These are phyloP conservation scores for Fusarium neocosmosporiellum DNA, from an alignment of 2,329 filamentous ascomycete genomes.

Conservation along the genomic window DNA sequence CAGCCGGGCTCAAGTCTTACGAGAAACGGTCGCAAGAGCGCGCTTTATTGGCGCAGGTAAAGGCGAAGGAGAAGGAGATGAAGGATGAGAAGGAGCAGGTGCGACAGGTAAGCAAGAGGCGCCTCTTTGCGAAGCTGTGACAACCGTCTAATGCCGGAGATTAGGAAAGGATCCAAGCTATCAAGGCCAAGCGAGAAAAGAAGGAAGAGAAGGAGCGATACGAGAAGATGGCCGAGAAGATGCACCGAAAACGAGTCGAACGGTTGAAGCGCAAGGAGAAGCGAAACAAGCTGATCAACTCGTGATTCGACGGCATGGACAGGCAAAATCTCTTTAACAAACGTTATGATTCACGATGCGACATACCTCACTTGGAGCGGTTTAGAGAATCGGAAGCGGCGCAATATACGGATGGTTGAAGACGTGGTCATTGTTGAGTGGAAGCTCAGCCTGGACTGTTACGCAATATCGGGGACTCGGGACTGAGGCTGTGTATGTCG, in stretches of 20 bases:
- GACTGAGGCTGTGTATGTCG: neutral
- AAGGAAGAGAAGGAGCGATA: conserved; percentile 96
- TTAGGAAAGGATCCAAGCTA: conserved; percentile 79
- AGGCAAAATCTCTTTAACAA: conserved; percentile 17
- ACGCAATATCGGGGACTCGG: neutral
- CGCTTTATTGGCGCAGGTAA: conserved; percentile 77
- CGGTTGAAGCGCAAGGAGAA: conserved; percentile 95
- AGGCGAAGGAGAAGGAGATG: conserved; percentile 94
- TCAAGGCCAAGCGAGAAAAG: conserved; percentile 85
- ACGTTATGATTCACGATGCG: conserved; percentile 41
- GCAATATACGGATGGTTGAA: conserved; percentile 28
- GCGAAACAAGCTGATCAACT: conserved; percentile 86
- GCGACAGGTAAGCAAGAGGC: conserved; percentile 72
- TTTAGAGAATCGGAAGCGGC: conserved; percentile 23
- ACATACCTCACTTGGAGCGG: conserved; percentile 22
- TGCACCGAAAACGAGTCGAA: conserved; percentile 96
- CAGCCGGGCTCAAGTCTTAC: conserved; percentile 80
- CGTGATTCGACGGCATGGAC: conserved; percentile 52
- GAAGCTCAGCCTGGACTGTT: neutral
- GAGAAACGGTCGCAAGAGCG: conserved; percentile 79
- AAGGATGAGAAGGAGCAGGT: conserved; percentile 95
- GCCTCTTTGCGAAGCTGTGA: neutral
- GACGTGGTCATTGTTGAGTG: neutral
- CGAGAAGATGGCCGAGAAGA: conserved; percentile 94
- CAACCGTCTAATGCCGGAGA: conserved; percentile 21